Evolutionary conservation across 2,329 filamentous ascomycete species (phyloP), one percentile per base, ranked within the genome.

Genomic region (Teratosphaeria destructans): DNA sequence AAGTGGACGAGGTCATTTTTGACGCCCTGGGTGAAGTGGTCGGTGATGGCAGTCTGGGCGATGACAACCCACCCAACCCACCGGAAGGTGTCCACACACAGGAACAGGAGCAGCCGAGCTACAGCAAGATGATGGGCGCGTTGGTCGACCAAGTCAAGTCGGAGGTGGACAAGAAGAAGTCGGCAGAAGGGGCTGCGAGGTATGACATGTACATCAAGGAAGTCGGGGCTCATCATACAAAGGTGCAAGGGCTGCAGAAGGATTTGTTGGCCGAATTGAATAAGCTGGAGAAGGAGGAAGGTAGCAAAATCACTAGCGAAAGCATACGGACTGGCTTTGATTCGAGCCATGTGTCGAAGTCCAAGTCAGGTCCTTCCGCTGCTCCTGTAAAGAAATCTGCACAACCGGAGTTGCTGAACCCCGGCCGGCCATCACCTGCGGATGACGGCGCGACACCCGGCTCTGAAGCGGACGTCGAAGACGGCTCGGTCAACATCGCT

Each of bases 61-160:
- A 87, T 60, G 89, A 95, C 68, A 85, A 90, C 71, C 84, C 84
- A 62, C 89, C 90, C 3, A 86, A 88, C 8, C 80, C 88, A 27
- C 92, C 92, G 1, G 86, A 86, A 65, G 91, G 89, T 54, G 87
- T 96, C 32, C 87, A 95, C 70, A 81, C 82, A 52, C 81, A 90
- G 58, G 83, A 88, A 72, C 27, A 57, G 58, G 85, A 86, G 69
- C 84, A 89, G 67, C 90, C 89, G 0, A 88, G 86, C 14, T 99
- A 96, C 72, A 94, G 90, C 47, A 90, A 95, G 79, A 99, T 99
- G 94, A 92, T 99, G 88, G 89, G 89, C n/a, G 85, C 87, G n/a
- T 76, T 99, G 68, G 82, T 97, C 23, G 94, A 99, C 69, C 89
- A 95, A 74, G 91, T 97, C 52, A 96, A 96, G 75, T 85, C 89